Percentiles rank a stretch among this genome's conserved stretches.
Evolutionary conservation across 2,329 filamentous ascomycete species (phyloP).

Genomic region (Fusarium mexicanum): DNA sequence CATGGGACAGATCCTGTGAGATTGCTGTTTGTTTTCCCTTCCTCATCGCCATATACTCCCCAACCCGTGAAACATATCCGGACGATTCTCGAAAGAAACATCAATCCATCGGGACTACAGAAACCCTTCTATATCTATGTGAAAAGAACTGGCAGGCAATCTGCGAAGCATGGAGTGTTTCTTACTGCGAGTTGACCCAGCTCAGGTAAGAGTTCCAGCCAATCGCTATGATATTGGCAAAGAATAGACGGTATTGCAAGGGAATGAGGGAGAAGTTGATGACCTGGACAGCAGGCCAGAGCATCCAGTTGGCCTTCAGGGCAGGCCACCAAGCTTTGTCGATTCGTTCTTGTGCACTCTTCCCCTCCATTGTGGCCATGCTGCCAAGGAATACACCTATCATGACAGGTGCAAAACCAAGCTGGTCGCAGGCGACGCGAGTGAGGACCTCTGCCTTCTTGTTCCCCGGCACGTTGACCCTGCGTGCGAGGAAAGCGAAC

Average conservation of each 20-base stretch:
- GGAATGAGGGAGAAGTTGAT: slow-evolving; percentile 90
- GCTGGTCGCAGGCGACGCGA: slow-evolving; percentile 83
- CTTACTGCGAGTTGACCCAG: slow-evolving; percentile 63
- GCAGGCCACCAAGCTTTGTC: slow-evolving; percentile 75
- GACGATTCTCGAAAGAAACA: background rate
- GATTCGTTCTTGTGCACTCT: slow-evolving; percentile 70
- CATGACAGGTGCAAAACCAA: slow-evolving; percentile 84
- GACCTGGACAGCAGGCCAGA: slow-evolving; percentile 88
- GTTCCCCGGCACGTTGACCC: slow-evolving; percentile 68
- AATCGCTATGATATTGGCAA: slow-evolving; percentile 83
- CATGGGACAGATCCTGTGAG: background rate
- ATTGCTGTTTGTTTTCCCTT: slow-evolving; percentile 5
- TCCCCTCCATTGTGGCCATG: slow-evolving; percentile 85
- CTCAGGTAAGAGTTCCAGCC: slow-evolving; percentile 74
- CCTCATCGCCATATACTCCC: slow-evolving; percentile 16
- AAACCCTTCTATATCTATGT: slow-evolving; percentile 35
- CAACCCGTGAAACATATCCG: slow-evolving; percentile 1
- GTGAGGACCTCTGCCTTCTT: slow-evolving; percentile 77
- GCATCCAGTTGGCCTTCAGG: slow-evolving; percentile 83
- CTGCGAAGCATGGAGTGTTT: background rate
- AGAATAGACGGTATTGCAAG: slow-evolving; percentile 81
- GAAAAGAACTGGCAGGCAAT: background rate
- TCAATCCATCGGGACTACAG: slow-evolving; percentile 6
- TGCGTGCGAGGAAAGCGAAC: slow-evolving; percentile 81
- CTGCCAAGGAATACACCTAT: slow-evolving; percentile 82